Percentiles rank a stretch among this genome's conserved stretches.
Conservation (phyloP, 441 rosid genomes). For the Erysimum pusillum region DNA sequence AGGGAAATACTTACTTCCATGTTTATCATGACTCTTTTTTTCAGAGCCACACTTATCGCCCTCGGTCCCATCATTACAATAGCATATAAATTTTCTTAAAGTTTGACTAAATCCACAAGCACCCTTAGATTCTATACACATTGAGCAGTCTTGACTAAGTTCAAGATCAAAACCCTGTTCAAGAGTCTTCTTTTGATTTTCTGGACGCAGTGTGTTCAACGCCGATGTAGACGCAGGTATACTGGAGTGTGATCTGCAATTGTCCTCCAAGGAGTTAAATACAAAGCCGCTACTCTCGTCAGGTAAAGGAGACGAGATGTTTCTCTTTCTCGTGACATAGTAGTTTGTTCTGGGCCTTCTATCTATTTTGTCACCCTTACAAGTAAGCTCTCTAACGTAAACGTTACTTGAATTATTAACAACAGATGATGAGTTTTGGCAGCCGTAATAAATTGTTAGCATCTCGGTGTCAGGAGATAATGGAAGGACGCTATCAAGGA, state of each 20-base stretch:
- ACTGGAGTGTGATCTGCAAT: constrained; percentile 34
- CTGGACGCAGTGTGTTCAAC: background rate
- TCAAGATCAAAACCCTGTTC: constrained; percentile 49
- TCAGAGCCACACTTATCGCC: constrained; percentile 13
- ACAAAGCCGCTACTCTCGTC: background rate
- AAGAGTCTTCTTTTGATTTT: constrained; percentile 36
- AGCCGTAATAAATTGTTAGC: constrained; percentile 46
- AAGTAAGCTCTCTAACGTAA: constrained; percentile 29
- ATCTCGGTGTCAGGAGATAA: constrained; percentile 14
- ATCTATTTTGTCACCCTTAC: background rate
- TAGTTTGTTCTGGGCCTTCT: constrained; percentile 7
- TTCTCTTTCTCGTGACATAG: constrained; percentile 13
- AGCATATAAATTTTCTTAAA: constrained; percentile 48
- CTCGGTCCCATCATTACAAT: constrained; percentile 42
- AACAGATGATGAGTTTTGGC: background rate
- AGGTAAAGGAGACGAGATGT: background rate
- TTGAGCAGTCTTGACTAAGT: constrained; percentile 37
- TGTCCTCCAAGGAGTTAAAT: background rate
- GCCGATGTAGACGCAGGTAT: constrained; percentile 38
- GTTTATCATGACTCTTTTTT: background rate
- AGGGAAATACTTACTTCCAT: too few relatives aligned
- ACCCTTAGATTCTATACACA: constrained; percentile 46
- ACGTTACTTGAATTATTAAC: too few relatives aligned
- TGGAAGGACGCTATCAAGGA: background rate
- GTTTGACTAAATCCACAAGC: constrained; percentile 51